Evolutionary conservation across 768 basidiomycete genomes (phyloP).

Genomic region (Leccinum subgranulosum): DNA sequence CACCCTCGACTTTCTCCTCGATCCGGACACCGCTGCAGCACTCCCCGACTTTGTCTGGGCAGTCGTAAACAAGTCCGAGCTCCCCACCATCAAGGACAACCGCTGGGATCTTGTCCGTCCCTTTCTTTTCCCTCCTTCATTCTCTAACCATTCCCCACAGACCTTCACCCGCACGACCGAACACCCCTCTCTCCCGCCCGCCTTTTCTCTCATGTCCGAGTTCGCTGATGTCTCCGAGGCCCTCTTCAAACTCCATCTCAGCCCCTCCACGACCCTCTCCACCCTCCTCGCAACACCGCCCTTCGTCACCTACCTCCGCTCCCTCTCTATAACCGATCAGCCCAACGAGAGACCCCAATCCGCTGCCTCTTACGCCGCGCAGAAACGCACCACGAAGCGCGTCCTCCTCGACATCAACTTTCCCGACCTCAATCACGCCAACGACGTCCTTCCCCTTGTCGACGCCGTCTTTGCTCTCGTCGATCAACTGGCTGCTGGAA

Average conservation of each 20-base stretch:
- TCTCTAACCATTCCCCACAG: constrained; percentile 36
- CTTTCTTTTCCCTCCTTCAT: not conserved
- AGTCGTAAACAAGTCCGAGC: constrained; percentile 75
- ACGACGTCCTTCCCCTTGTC: constrained; percentile 54
- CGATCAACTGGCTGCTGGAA: constrained; percentile 52
- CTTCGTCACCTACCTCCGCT: constrained; percentile 76
- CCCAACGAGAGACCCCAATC: constrained; percentile 64
- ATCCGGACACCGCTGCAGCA: constrained; percentile 33
- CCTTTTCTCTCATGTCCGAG: constrained; percentile 80
- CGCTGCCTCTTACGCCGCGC: constrained; percentile 45
- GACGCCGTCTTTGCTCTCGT: constrained; percentile 70
- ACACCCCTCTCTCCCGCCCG: constrained; percentile 53
- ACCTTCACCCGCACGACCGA: constrained; percentile 82
- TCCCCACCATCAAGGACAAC: constrained; percentile 60
- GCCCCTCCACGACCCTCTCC: constrained; percentile 46
- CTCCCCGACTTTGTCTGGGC: constrained; percentile 79
- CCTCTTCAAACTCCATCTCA: constrained; percentile 52
- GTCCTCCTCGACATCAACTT: constrained; percentile 65
- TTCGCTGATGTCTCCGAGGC: constrained; percentile 82
- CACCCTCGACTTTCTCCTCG: constrained; percentile 76
- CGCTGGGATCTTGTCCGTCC: constrained; percentile 87
- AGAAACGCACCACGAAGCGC: constrained; percentile 55
- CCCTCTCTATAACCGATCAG: constrained; percentile 87
- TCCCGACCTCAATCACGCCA: constrained; percentile 47
- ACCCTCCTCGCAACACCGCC: constrained; percentile 62